Base-by-base conservation (phyloP, 1,284 basidiomycete genomes). In the Waitea zeae region DNA sequence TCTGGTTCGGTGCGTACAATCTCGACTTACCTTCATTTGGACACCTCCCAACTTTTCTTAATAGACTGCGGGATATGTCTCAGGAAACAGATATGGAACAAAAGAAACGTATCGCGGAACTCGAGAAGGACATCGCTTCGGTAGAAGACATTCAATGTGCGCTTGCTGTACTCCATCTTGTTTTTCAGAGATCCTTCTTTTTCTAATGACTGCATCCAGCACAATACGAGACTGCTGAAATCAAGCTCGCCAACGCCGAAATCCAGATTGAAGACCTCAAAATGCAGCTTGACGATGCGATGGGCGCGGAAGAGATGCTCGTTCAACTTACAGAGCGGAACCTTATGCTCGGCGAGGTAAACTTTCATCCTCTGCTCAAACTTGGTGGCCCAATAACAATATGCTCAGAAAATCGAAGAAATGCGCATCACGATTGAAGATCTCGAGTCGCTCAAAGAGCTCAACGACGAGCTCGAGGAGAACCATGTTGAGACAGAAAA, bases 401-500 rank as follows among this genome's bases (percentile, higher is more conserved):
- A n/a, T n/a, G n/a, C 20, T 20, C 49, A 84, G 86, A 93, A 84
- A 72, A 87, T 97, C 43, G 93, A 97, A 49, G 88, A 95, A 56
- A 90, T 97, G 80, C 71, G 82, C 4, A 79, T 86, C 36, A 86
- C 83, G 0, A 89, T 97, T 35, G 93, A 97, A 49, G 93, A 98
- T 49, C 71, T 96, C 12, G 93, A 98, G 49, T 77, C 92, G 11
- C 70, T 98, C 34, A 88, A 92, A 52, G 92, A 97, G 46, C 76
- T 99, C 36, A 89, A 80, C 42, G 93, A 98, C 44, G 95, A 99
- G 56, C 67, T 99, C 2, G 95, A 98, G 53, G 93, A 98, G 56
- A 89, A 86, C 47, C 93, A 98, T 45, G 53, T 87, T 5, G 93
- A 96, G 54, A 88, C 89, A 0, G 93, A 97, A 57, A 89, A 86